A percentile compares a stretch with the other conserved stretches of the same genome.
Evolutionary conservation across 148 eudicot species (phyloP).

Genomic region (Tetragonia tetragonoides): DNA sequence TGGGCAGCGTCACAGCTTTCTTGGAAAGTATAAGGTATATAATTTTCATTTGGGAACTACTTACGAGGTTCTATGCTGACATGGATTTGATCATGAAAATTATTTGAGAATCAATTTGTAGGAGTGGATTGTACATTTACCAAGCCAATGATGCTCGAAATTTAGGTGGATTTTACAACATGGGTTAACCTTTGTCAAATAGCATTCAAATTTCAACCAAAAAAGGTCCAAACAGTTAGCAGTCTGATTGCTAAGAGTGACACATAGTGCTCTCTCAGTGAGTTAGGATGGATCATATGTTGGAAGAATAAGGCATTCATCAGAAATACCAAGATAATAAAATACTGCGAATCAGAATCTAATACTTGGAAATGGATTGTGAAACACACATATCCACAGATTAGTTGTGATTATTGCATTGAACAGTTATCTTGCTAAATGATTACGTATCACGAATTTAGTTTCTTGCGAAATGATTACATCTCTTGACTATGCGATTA

Average conservation of each 20-base stretch:
- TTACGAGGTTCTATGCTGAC: neutral
- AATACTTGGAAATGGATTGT: neutral
- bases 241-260: neutral
- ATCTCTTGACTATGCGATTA: too few species aligned
- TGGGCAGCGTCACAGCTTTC: conserved; percentile 99
- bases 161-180: neutral
- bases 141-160: neutral
- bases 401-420: neutral
- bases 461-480: too few species aligned
- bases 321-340: neutral
- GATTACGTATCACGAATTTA: too few species aligned
- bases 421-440: too few species aligned
- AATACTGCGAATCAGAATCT: neutral
- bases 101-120: neutral
- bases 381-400: neutral
- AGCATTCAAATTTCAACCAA: neutral
- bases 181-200: neutral
- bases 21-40: conserved; percentile 91
- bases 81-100: neutral
- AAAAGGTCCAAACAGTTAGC: neutral
- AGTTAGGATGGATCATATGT: neutral
- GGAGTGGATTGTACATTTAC: neutral
- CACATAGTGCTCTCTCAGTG: neutral
- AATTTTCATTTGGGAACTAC: neutral
- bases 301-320: neutral